phyloP scores from a whole-genome alignment of 768 basidiomycete species.

The Neoboletus subvelutipes region DNA sequence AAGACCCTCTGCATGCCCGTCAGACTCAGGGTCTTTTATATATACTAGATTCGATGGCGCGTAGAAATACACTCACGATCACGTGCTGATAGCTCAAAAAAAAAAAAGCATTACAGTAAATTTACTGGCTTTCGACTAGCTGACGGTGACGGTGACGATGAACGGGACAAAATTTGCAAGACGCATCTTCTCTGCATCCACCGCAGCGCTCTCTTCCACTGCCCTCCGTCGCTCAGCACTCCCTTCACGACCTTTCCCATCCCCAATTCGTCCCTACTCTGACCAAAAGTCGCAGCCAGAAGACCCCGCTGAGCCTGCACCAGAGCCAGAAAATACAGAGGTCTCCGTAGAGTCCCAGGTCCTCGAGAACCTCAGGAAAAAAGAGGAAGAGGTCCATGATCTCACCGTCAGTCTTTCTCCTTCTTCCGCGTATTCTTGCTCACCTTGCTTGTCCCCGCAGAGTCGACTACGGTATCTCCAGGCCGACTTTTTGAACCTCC shows the following conservation, averaged over 20 bases:
- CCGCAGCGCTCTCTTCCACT: constrained; percentile 54
- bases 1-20: constrained; percentile 3
- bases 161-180: constrained; percentile 50
- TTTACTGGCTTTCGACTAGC: no score
- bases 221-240: constrained; percentile 41
- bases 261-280: constrained; percentile 54
- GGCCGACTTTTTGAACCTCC: constrained; percentile 94
- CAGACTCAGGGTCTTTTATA: constrained; percentile 1
- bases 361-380: constrained; percentile 66
- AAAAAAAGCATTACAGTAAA: no score
- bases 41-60: neutral
- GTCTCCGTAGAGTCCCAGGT: constrained; percentile 38
- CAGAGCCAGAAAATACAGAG: constrained; percentile 22
- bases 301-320: constrained; percentile 10
- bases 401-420: constrained; percentile 60
- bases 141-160: constrained; percentile 46
- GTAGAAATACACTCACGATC: constrained; percentile 6
- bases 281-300: constrained; percentile 43
- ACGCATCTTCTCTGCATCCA: constrained; percentile 57
- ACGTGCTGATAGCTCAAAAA: constrained; percentile 17
- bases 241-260: constrained; percentile 22
- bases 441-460: constrained; percentile 44
- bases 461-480: constrained; percentile 87
- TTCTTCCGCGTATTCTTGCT: constrained; percentile 4
- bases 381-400: constrained; percentile 80